Conservation (phyloP, 352 stramenopile genomes). For the Plasmopara halstedii region DNA sequence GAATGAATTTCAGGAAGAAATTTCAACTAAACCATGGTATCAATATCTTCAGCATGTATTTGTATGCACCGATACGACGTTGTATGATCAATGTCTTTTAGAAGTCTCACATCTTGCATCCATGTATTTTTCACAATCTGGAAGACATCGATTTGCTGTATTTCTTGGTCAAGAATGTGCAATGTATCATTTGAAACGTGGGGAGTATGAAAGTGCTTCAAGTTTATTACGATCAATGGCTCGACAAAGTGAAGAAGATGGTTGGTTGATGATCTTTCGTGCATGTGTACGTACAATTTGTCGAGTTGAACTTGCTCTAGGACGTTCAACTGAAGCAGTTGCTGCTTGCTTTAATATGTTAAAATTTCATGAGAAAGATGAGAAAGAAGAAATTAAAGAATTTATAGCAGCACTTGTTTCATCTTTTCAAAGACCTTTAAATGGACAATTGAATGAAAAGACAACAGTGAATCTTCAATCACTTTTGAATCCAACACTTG, state of each 20-base stretch:
- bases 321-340: conserved; percentile 43
- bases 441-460: background rate
- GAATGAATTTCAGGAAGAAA: no score
- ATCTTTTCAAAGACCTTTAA: no score
- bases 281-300: conserved; percentile 51
- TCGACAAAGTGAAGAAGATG: conserved; percentile 68
- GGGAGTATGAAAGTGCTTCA: conserved; percentile 57
- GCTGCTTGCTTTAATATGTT: conserved; percentile 60
- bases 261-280: conserved; percentile 59
- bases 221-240: conserved; percentile 57
- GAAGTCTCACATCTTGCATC: conserved; percentile 72
- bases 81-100: conserved; percentile 50
- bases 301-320: conserved; percentile 42
- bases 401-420: no score
- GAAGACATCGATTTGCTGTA: conserved; percentile 65
- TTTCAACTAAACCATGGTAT: no score
- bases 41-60: conserved; percentile 41
- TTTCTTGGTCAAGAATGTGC: conserved; percentile 70
- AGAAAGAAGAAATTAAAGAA: no score
- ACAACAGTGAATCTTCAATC: conserved; percentile 13
- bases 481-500: conserved; percentile 41
- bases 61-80: conserved; percentile 5
- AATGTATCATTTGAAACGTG: conserved; percentile 42
- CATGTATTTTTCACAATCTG: conserved; percentile 64
- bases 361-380: conserved; percentile 40